These are phyloP conservation scores for Dioszegia aurantiaca DNA, from an alignment of 768 basidiomycete species.

Conservation along the genomic window DNA sequence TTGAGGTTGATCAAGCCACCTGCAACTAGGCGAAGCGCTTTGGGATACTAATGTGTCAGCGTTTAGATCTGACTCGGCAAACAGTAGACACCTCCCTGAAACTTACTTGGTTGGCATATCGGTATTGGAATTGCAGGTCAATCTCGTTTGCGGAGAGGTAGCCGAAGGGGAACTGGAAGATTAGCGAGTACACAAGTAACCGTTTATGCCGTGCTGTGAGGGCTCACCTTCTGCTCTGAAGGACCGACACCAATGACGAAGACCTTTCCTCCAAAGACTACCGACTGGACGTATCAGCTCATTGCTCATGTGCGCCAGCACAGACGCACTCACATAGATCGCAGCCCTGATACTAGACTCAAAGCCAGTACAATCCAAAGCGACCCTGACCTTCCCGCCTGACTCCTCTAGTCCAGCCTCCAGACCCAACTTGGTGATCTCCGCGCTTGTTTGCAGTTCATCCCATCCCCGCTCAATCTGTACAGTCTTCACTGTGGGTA, in stretches of 20 bases:
- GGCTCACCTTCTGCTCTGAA: constrained; percentile 47
- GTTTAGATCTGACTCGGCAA: too few species aligned
- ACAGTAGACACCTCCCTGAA: too few species aligned
- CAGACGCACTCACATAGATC: constrained; percentile 48
- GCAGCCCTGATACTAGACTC: constrained; percentile 52
- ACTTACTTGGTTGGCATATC: constrained; percentile 52
- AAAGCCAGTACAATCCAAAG: constrained; percentile 55
- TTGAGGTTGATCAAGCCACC: constrained; percentile 52
- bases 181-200: neutral
- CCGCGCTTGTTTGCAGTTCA: constrained; percentile 43
- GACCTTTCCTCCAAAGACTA: constrained; percentile 53
- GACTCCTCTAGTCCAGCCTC: constrained; percentile 8
- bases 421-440: constrained; percentile 29
- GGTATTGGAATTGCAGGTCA: constrained; percentile 54
- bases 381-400: constrained; percentile 32
- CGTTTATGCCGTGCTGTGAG: neutral
- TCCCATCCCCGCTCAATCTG: constrained; percentile 42
- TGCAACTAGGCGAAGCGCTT: constrained; percentile 53
- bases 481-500: constrained; percentile 52
- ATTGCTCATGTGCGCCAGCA: too few species aligned
- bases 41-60: constrained; percentile 49
- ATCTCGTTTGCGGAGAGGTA: constrained; percentile 53
- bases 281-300: constrained; percentile 36
- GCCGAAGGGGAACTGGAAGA: constrained; percentile 51
- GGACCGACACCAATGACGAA: constrained; percentile 55